Conservation (phyloP, 352 stramenopile genomes). For the Phytophthora meadii region DNA sequence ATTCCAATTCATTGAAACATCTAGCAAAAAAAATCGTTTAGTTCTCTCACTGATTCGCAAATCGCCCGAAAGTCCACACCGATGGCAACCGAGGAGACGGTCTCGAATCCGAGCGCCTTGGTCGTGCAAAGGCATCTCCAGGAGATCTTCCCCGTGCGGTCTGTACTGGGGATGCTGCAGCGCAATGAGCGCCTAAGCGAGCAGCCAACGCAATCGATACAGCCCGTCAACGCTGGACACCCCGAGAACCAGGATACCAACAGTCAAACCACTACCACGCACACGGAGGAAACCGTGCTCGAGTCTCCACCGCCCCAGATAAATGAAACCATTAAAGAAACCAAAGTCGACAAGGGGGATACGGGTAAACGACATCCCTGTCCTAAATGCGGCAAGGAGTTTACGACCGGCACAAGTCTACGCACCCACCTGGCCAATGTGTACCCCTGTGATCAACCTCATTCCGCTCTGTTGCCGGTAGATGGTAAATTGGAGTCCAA, state of each 20-base stretch:
- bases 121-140: conserved; percentile 8
- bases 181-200: conserved; percentile 17
- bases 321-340: conserved; percentile 7
- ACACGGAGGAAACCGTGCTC: conserved; percentile 16
- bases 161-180: conserved; percentile 18
- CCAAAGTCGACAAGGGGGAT: conserved; percentile 2
- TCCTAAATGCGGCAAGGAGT: conserved; percentile 21
- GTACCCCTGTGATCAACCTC: conserved; percentile 18
- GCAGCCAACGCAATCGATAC: conserved; percentile 3
- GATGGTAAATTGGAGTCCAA: conserved; percentile 26
- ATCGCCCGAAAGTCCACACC: conserved; percentile 8
- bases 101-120: conserved; percentile 6
- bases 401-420: conserved; percentile 20
- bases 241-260: conserved; percentile 22
- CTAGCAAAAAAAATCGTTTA: conserved; percentile 18
- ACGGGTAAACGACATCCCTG: not conserved
- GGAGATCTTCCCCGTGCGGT: conserved; percentile 16
- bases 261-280: not conserved
- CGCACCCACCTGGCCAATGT: conserved; percentile 21
- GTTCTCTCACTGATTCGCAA: conserved; percentile 18
- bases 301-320: conserved; percentile 25
- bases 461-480: not conserved
- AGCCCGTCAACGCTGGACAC: not conserved
- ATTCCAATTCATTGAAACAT: conserved; percentile 1
- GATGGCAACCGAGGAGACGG: conserved; percentile 24